Evolutionary conservation across 495 filamentous ascomycete genomes (phyloP).

Genomic region (Penicillium verhagenii): DNA sequence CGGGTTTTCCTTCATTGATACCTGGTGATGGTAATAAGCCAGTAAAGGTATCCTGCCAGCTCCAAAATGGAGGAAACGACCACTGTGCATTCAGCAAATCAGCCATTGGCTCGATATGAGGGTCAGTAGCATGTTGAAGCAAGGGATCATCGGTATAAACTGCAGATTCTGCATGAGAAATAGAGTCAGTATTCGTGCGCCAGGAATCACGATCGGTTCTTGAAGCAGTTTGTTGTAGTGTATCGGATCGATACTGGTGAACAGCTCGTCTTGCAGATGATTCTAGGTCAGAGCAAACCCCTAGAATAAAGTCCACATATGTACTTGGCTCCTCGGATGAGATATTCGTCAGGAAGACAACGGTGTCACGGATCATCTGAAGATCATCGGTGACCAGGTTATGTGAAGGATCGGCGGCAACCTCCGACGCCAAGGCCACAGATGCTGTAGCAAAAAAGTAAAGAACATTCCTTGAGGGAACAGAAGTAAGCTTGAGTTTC

Average conservation of each 20-base stretch:
- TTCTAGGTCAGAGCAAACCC: conserved; percentile 14
- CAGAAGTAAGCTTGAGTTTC: neutral
- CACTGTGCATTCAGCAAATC: neutral
- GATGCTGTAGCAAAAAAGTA: conserved; percentile 20
- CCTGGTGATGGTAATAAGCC: neutral
- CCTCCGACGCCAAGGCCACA: conserved; percentile 10
- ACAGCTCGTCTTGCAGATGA: conserved; percentile 7
- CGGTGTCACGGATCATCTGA: neutral
- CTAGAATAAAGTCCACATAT: conserved; percentile 20
- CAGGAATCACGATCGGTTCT: neutral
- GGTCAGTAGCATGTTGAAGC: neutral
- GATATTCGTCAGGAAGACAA: conserved; percentile 7
- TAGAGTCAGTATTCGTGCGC: neutral
- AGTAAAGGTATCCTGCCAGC: conserved; percentile 11
- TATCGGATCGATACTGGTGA: neutral
- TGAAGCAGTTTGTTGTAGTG: neutral
- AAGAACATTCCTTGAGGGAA: conserved; percentile 14
- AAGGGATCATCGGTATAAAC: neutral
- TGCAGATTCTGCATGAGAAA: neutral
- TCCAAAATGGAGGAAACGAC: conserved; percentile 4
- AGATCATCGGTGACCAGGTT: conserved; percentile 4
- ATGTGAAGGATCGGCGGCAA: conserved; percentile 6
- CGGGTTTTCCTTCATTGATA: neutral
- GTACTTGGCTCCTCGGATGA: conserved; percentile 20
- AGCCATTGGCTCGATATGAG: neutral